Conservation (phyloP, 208 protist species). For the Crithidia thermophila region DNA sequence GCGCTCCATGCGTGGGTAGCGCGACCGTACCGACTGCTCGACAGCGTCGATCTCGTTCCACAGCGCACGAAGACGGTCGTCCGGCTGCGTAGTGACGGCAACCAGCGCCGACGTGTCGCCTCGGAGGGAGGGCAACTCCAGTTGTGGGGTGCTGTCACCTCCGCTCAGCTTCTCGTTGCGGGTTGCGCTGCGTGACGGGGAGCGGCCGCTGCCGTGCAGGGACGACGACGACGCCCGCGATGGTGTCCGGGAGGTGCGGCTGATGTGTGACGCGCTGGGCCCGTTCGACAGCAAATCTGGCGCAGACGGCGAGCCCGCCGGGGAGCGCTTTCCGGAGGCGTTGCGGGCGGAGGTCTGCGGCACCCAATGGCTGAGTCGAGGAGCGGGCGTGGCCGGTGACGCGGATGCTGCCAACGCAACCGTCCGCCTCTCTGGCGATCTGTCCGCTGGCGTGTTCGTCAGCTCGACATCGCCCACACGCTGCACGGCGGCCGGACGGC, state of each 20-base stretch:
- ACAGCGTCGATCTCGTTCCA: slow-evolving; percentile 3
- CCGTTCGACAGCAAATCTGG: neutral
- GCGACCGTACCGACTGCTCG: slow-evolving; percentile 6
- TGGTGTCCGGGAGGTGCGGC: neutral
- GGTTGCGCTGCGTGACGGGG: neutral
- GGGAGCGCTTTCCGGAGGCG: no score
- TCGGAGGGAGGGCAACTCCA: neutral
- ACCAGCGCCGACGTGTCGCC: slow-evolving; percentile 1
- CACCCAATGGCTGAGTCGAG: no score
- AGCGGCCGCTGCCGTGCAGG: neutral
- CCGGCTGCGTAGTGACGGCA: neutral
- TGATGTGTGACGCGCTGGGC: neutral
- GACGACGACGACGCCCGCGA: slow-evolving; percentile 4
- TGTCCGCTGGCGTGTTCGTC: no score
- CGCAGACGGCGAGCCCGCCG: neutral
- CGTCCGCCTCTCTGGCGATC: no score
- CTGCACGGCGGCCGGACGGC: no score
- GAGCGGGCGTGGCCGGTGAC: no score
- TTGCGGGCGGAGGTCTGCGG: no score
- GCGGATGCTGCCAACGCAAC: no score
- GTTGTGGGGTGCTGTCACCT: neutral
- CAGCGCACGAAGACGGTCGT: neutral
- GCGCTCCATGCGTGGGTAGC: slow-evolving; percentile 18
- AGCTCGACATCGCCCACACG: no score
- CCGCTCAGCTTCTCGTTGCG: neutral